Percentiles rank a stretch among this genome's conserved stretches.
These are phyloP conservation scores for Xylariaceae sp. DNA, from an alignment of 2,329 filamentous ascomycete genomes.

Conservation along the genomic window DNA sequence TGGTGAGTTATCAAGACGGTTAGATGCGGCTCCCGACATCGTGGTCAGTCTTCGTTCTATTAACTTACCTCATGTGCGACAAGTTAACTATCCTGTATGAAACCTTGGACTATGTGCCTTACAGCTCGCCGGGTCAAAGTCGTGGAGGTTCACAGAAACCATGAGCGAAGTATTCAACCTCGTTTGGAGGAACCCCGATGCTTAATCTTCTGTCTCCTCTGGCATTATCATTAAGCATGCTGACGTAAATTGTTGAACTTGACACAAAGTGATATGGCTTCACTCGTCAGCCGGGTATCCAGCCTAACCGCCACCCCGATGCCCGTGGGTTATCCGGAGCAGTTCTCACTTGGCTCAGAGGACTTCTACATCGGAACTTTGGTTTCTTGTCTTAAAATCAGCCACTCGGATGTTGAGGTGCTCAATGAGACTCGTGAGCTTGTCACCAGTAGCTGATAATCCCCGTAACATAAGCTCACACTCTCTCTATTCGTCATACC, in stretches of 20 bases:
- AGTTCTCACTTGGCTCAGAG: slow-evolving; percentile 2
- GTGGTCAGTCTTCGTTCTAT: too few relatives aligned
- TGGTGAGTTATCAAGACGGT: too few relatives aligned
- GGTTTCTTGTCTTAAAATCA: slow-evolving; percentile 1
- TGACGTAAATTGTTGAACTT: not conserved
- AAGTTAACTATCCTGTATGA: not conserved
- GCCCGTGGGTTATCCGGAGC: slow-evolving; percentile 4
- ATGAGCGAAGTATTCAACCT: not conserved
- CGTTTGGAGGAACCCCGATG: slow-evolving; percentile 7
- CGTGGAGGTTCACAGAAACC: not conserved
- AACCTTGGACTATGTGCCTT: not conserved
- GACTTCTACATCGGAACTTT: not conserved
- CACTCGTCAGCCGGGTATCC: slow-evolving; percentile 16
- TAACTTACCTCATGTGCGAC: too few relatives aligned
- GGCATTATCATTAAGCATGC: not conserved
- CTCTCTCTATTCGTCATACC: too few relatives aligned
- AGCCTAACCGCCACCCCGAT: slow-evolving; percentile 3
- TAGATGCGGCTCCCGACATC: too few relatives aligned
- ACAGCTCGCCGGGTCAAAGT: not conserved
- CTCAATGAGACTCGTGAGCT: not conserved
- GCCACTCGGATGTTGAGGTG: not conserved
- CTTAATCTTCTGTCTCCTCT: not conserved
- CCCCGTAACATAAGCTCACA: not conserved
- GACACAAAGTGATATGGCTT: slow-evolving; percentile 8
- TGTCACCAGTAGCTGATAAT: not conserved